These are phyloP conservation scores for Quercus alba DNA, from an alignment of 306 rosid species.

Conservation along the genomic window DNA sequence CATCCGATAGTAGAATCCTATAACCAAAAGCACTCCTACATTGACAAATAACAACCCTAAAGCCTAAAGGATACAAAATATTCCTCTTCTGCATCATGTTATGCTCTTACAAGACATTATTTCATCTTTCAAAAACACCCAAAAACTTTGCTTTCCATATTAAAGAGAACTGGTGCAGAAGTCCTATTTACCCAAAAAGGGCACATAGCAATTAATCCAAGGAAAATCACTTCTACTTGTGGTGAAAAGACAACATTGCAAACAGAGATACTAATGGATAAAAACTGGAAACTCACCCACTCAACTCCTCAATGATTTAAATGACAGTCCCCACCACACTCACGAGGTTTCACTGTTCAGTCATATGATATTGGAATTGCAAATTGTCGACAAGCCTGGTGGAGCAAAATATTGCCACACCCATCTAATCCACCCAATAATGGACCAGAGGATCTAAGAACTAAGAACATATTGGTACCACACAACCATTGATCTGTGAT, in stretches of 20 bases:
- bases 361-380: not conserved
- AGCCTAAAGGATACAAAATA: not conserved
- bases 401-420: too few species aligned
- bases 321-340: constrained; percentile 27
- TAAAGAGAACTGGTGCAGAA: not conserved
- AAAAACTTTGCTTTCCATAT: not conserved
- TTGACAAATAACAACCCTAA: too few species aligned
- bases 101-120: not conserved
- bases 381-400: not conserved
- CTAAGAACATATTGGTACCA: not conserved
- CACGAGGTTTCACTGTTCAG: constrained; percentile 23
- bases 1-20: too few species aligned
- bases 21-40: too few species aligned
- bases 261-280: not conserved
- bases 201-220: not conserved
- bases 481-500: not conserved
- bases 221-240: not conserved
- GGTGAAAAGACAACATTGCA: not conserved
- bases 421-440: not conserved
- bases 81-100: not conserved
- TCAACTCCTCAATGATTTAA: not conserved
- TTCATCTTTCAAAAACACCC: not conserved
- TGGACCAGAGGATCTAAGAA: not conserved
- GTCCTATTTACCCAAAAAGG: not conserved
- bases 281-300: not conserved